phyloP scores from a whole-genome alignment of 768 basidiomycete species.

The Leccinum olivaceopallidum region DNA sequence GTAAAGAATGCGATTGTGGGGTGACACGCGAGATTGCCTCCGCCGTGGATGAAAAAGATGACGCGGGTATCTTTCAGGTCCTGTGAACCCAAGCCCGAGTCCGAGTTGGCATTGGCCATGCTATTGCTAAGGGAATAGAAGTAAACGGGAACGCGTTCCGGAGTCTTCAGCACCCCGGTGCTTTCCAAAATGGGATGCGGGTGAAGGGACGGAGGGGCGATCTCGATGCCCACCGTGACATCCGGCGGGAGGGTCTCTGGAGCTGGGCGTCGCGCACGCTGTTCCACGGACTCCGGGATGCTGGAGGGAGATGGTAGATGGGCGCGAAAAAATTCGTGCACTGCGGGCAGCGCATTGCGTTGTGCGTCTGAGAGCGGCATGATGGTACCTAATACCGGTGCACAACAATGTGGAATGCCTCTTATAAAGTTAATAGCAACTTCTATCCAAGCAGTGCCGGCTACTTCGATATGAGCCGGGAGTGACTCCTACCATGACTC shows the following conservation, averaged over 20 bases:
- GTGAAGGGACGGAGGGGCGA: conserved; percentile 13
- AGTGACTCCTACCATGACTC: neutral
- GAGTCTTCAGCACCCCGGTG: conserved; percentile 3
- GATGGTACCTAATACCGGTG: neutral
- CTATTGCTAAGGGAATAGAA: conserved; percentile 15
- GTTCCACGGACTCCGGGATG: conserved; percentile 5
- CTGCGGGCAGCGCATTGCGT: conserved; percentile 4
- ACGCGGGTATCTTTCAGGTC: conserved; percentile 5
- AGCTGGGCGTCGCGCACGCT: conserved; percentile 11
- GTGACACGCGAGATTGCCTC: conserved; percentile 18
- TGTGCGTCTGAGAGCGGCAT: conserved; percentile 21
- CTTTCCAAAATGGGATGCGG: conserved; percentile 4
- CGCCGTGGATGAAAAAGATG: conserved; percentile 28
- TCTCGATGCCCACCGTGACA: conserved; percentile 14
- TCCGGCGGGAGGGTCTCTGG: conserved; percentile 1
- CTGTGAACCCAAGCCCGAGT: neutral
- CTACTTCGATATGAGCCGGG: neutral
- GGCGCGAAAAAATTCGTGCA: neutral
- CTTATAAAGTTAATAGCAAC: neutral
- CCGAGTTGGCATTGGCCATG: neutral
- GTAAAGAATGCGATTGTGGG: conserved; percentile 11
- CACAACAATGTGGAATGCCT: neutral
- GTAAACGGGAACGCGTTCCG: conserved; percentile 24
- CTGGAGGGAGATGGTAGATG: neutral
- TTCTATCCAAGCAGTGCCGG: neutral